Evolutionary conservation across 2,329 filamentous ascomycete species (phyloP).

Genomic region (Leptographium wingfieldii): DNA sequence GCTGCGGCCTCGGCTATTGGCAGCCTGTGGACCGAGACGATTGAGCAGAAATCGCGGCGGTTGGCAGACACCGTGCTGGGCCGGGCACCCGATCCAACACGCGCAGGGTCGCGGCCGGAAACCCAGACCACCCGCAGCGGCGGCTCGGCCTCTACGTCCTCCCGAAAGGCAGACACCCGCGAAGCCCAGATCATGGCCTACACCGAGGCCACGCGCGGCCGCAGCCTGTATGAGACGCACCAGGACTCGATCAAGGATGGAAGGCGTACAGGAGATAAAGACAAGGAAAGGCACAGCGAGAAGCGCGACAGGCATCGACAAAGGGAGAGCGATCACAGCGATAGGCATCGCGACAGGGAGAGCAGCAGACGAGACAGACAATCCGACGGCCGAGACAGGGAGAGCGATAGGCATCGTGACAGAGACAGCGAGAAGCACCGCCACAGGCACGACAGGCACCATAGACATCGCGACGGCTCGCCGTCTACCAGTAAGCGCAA

Average conservation of each 20-base stretch:
- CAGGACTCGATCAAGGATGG: slow-evolving; percentile 21
- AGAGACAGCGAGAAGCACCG: slow-evolving; percentile 8
- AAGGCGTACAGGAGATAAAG: slow-evolving; percentile 5
- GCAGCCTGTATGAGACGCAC: slow-evolving; percentile 48
- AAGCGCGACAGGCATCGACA: slow-evolving; percentile 14
- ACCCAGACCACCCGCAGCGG: slow-evolving; percentile 13
- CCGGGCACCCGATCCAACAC: slow-evolving; percentile 37
- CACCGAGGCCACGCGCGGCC: slow-evolving; percentile 41
- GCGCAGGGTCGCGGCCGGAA: slow-evolving; percentile 32
- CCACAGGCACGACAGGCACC: slow-evolving; percentile 15
- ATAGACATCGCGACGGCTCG: neutral
- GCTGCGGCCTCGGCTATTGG: slow-evolving; percentile 31
- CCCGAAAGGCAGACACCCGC: slow-evolving; percentile 45
- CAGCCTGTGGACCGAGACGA: slow-evolving; percentile 83
- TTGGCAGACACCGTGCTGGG: slow-evolving; percentile 75
- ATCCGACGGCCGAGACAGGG: neutral
- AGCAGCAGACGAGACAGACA: neutral
- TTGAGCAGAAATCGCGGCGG: slow-evolving; percentile 71
- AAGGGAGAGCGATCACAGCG: neutral
- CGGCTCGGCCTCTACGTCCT: slow-evolving; percentile 11
- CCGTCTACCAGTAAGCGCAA: slow-evolving; percentile 26
- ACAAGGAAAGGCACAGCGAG: neutral
- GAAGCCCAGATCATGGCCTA: slow-evolving; percentile 33
- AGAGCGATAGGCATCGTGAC: slow-evolving; percentile 9
- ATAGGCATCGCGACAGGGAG: slow-evolving; percentile 15